These are phyloP conservation scores for Byssothecium circinans DNA, from an alignment of 2,329 filamentous ascomycete genomes.

Conservation along the genomic window DNA sequence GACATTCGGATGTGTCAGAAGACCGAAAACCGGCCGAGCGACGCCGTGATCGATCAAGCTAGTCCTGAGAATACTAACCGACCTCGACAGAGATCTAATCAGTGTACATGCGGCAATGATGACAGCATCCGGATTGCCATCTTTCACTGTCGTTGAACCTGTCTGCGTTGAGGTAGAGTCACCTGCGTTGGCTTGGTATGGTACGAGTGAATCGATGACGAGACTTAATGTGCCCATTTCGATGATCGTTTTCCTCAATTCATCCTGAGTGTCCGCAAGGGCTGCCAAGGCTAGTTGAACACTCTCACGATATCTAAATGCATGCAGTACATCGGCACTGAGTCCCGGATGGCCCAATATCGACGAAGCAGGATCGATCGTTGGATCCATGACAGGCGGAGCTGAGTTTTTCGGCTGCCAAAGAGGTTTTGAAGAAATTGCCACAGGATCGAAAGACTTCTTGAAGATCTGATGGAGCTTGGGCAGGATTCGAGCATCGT, in stretches of 20 bases:
- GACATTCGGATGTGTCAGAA: conserved; percentile 73
- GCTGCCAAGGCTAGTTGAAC: conserved; percentile 79
- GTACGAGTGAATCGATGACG: conserved; percentile 79
- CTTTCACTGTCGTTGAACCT: conserved; percentile 50
- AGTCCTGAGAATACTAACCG: conserved; percentile 80
- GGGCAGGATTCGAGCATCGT: conserved; percentile 67
- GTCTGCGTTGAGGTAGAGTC: conserved; percentile 30
- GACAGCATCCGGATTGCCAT: conserved; percentile 78
- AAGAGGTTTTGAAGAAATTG: conserved; percentile 53
- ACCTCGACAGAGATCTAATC: conserved; percentile 78
- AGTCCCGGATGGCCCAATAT: conserved; percentile 37
- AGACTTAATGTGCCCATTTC: conserved; percentile 79
- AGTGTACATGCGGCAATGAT: conserved; percentile 84
- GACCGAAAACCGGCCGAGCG: conserved; percentile 71
- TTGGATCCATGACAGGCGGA: conserved; percentile 26
- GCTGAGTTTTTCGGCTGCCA: conserved; percentile 53
- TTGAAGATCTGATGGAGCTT: conserved; percentile 66
- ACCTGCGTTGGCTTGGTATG: conserved; percentile 53
- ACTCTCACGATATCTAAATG: conserved; percentile 74
- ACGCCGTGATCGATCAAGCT: conserved; percentile 84
- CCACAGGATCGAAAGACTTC: conserved; percentile 63
- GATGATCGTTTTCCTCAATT: conserved; percentile 79
- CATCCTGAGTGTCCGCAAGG: conserved; percentile 77
- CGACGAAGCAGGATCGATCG: conserved; percentile 35
- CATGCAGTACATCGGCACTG: conserved; percentile 62